Evolutionary conservation across 2,329 filamentous ascomycete species (phyloP).

Genomic region (Cadophora malorum): DNA sequence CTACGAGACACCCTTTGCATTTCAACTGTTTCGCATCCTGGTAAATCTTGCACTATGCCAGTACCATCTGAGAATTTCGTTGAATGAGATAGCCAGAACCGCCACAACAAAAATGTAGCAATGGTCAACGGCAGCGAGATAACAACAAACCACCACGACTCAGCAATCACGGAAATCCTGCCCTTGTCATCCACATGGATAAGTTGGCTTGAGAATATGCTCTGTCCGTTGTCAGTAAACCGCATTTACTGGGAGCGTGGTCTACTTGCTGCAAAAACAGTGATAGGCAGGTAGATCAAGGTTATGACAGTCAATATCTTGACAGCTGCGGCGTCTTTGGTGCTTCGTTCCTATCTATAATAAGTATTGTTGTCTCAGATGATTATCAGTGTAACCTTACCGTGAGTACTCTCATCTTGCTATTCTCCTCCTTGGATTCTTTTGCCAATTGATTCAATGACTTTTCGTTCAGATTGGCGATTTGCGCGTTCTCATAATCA

Average conservation of each 20-base stretch:
- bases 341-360: too few species aligned
- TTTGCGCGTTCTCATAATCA: too few species aligned
- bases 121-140: constrained; percentile 36
- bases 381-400: too few species aligned
- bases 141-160: constrained; percentile 35
- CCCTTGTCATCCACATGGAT: constrained; percentile 30
- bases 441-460: constrained; percentile 28
- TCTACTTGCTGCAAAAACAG: constrained; percentile 41
- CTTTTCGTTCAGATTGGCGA: background rate
- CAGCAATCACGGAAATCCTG: constrained; percentile 27
- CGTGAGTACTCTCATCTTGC: constrained; percentile 31
- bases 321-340: constrained; percentile 38
- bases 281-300: constrained; percentile 37
- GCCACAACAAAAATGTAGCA: constrained; percentile 35
- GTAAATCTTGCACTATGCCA: too few species aligned
- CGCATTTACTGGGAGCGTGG: too few species aligned
- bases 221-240: too few species aligned
- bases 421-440: constrained; percentile 31
- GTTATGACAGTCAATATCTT: constrained; percentile 41
- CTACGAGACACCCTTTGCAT: too few species aligned
- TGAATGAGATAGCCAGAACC: constrained; percentile 34
- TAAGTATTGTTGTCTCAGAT: too few species aligned
- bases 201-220: constrained; percentile 39
- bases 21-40: too few species aligned
- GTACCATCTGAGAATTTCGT: too few species aligned